Evolutionary conservation across 2,329 filamentous ascomycete species (phyloP).

Genomic region (Xylaria sp.): DNA sequence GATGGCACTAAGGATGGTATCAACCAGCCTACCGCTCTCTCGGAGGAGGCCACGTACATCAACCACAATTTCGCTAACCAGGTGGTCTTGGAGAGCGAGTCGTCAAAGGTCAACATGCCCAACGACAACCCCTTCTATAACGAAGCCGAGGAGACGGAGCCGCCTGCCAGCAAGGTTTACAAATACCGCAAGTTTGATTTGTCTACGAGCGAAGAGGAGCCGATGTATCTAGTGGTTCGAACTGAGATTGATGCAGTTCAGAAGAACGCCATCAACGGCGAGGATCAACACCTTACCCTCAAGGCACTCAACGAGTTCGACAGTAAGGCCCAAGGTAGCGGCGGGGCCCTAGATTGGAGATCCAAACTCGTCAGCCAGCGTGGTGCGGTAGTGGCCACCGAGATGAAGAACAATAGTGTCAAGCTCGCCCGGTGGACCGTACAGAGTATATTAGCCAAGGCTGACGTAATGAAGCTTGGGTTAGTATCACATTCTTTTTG

Average conservation of each 20-base stretch:
- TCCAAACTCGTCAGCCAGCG: constrained; percentile 93
- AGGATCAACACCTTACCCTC: constrained; percentile 90
- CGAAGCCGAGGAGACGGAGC: constrained; percentile 88
- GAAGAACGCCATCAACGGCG: constrained; percentile 92
- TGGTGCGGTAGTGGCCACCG: constrained; percentile 95
- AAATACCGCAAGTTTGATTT: constrained; percentile 98
- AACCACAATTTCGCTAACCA: constrained; percentile 99
- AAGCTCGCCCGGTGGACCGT: constrained; percentile 98
- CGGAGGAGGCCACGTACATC: constrained; percentile 98
- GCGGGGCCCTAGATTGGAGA: constrained; percentile 96
- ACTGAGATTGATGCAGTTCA: constrained; percentile 95
- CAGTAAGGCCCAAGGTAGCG: constrained; percentile 94
- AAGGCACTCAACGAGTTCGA: constrained; percentile 99
- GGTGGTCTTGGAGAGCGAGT: constrained; percentile 85
- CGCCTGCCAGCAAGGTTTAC: constrained; percentile 95
- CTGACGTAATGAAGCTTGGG: constrained; percentile 99
- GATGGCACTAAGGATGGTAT: constrained; percentile 94
- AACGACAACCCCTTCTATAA: constrained; percentile 99
- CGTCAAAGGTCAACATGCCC: constrained; percentile 81
- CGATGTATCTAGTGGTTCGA: constrained; percentile 90
- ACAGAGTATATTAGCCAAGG: constrained; percentile 94
- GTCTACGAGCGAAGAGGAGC: constrained; percentile 92
- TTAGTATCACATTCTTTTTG: constrained; percentile 57
- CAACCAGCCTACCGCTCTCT: constrained; percentile 92
- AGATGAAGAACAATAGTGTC: constrained; percentile 99